A percentile compares a stretch with the other conserved stretches of the same genome.
phyloP scores from a whole-genome alignment of 208 protist genomes.

The Tritrichomonas musculus region DNA sequence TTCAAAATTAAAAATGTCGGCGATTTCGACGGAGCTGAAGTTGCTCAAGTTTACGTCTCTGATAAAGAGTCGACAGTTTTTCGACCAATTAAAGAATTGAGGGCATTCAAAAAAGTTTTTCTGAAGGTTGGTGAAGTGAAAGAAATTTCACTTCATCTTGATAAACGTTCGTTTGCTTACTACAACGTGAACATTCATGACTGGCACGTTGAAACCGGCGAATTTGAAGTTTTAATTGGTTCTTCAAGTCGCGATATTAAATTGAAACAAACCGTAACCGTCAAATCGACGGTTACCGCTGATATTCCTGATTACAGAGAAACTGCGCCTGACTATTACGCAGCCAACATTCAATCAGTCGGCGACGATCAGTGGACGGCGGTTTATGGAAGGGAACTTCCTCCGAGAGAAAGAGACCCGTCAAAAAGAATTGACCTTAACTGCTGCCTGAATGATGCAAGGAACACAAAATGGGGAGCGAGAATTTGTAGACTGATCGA shows the following conservation, averaged over 20 bases:
- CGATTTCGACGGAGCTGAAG: constrained; percentile 35
- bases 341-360: too few species aligned
- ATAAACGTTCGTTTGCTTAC: background rate
- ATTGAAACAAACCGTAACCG: too few species aligned
- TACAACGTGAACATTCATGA: background rate
- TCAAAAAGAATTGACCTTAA: too few species aligned
- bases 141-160: background rate
- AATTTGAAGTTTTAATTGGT: background rate
- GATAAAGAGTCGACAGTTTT: background rate
- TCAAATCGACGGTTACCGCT: too few species aligned
- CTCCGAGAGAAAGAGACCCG: too few species aligned
- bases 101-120: background rate
- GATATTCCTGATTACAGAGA: too few species aligned
- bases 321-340: too few species aligned
- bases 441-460: too few species aligned
- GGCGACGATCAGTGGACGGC: too few species aligned
- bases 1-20: constrained; percentile 48
- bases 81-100: background rate
- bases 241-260: background rate
- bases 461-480: too few species aligned
- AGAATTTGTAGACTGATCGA: too few species aligned
- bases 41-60: constrained; percentile 49
- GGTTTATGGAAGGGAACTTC: too few species aligned
- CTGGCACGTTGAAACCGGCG: background rate
- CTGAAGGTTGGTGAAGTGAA: background rate